phyloP scores from a whole-genome alignment of 495 filamentous ascomycete genomes.

The Aspergillus olivimuriae region DNA sequence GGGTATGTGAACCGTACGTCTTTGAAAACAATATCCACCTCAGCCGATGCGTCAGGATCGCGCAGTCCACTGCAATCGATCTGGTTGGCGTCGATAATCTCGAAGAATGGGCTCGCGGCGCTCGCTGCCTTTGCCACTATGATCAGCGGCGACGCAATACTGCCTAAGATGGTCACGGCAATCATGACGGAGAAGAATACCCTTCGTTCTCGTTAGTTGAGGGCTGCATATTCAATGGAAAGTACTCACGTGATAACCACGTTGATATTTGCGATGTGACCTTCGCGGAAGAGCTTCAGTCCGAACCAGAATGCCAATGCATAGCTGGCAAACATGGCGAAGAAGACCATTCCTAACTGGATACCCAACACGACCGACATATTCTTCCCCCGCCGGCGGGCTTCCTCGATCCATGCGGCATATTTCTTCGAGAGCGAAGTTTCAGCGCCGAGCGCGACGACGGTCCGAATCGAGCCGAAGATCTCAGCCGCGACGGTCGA shows the following conservation, averaged over 20 bases:
- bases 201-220: constrained; percentile 18
- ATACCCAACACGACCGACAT: constrained; percentile 20
- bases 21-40: constrained; percentile 50
- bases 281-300: constrained; percentile 30
- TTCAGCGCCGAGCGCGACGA: constrained; percentile 48
- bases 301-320: constrained; percentile 50
- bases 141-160: constrained; percentile 37
- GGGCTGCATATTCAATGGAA: neutral
- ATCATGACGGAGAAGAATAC: constrained; percentile 42
- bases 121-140: constrained; percentile 42
- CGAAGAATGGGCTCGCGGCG: constrained; percentile 38
- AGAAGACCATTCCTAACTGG: constrained; percentile 29
- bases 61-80: constrained; percentile 28
- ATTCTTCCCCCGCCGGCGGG: constrained; percentile 43
- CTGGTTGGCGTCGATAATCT: constrained; percentile 39
- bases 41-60: constrained; percentile 11
- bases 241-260: constrained; percentile 44
- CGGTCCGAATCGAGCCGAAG: constrained; percentile 43
- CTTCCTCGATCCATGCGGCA: constrained; percentile 48
- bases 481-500: constrained; percentile 42
- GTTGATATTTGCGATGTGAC: constrained; percentile 32
- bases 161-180: constrained; percentile 20
- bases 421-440: constrained; percentile 33
- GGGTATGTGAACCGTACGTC: constrained; percentile 59
- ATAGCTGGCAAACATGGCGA: constrained; percentile 41